Conservation (phyloP, 441 rosid genomes). For the Pelargonium cotyledonis region DNA sequence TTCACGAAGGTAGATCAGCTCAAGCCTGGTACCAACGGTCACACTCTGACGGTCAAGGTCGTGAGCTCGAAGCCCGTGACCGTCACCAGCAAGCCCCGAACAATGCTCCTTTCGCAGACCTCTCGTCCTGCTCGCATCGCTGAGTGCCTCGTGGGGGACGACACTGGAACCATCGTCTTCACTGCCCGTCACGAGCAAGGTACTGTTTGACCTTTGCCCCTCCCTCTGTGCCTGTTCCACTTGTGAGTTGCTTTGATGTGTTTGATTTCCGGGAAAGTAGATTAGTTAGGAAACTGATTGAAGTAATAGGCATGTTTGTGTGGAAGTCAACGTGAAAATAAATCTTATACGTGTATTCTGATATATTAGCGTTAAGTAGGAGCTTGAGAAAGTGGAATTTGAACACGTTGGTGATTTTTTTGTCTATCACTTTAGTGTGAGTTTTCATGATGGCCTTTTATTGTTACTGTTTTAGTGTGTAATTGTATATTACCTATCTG, state of each 20-base stretch:
- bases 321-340: too few relatives aligned
- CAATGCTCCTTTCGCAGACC: conserved; percentile 10
- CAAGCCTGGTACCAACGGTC: conserved; percentile 24
- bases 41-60: conserved; percentile 23
- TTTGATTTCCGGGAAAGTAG: neutral
- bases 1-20: conserved; percentile 27
- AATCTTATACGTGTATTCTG: too few relatives aligned
- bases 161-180: conserved; percentile 19
- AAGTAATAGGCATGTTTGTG: too few relatives aligned
- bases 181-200: conserved; percentile 25
- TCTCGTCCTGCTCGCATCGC: conserved; percentile 19
- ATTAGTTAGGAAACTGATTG: too few relatives aligned
- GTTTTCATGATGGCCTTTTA: too few relatives aligned
- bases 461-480: too few relatives aligned
- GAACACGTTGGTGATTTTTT: too few relatives aligned
- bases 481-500: too few relatives aligned
- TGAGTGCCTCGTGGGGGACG: conserved; percentile 23
- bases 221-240: neutral
- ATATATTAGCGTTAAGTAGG: too few relatives aligned
- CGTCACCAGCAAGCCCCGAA: conserved; percentile 2
- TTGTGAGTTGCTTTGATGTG: neutral
- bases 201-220: neutral
- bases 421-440: neutral
- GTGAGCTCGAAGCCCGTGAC: conserved; percentile 20
- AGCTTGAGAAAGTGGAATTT: too few relatives aligned